Percentiles rank a stretch among this genome's conserved stretches.
phyloP scores from a whole-genome alignment of 768 basidiomycete genomes.

The Cystofilobasidium ferigula region DNA sequence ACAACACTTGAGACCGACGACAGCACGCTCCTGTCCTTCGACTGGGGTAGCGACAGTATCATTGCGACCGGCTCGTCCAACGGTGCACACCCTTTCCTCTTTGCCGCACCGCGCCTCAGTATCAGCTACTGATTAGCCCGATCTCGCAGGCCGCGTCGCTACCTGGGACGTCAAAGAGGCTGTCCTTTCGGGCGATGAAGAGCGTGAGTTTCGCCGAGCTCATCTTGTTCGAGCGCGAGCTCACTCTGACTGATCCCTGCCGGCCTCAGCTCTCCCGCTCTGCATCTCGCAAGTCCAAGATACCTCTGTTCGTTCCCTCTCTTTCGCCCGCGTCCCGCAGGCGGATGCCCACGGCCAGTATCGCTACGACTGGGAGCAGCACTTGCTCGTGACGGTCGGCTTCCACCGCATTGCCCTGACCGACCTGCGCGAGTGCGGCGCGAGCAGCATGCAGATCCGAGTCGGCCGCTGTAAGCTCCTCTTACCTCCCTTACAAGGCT shows the following conservation, averaged over 20 bases:
- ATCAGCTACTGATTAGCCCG: not conserved
- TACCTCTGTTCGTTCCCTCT: conserved; percentile 61
- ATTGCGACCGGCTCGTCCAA: conserved; percentile 62
- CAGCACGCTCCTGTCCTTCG: conserved; percentile 63
- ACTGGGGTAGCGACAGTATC: conserved; percentile 78
- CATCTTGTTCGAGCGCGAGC: not conserved
- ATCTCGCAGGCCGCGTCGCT: conserved; percentile 31
- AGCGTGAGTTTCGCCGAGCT: conserved; percentile 35
- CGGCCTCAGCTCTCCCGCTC: conserved; percentile 45
- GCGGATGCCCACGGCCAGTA: conserved; percentile 30
- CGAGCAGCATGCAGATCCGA: not conserved
- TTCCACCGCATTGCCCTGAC: conserved; percentile 5
- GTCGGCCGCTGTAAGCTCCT: conserved; percentile 2
- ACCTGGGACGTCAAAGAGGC: conserved; percentile 36
- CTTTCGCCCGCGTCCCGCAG: conserved; percentile 63
- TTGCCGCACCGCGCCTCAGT: not conserved
- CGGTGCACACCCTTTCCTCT: conserved; percentile 51
- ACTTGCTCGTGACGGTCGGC: not conserved
- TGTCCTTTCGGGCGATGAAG: conserved; percentile 33
- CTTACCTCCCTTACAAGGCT: not conserved
- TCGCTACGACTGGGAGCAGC: conserved; percentile 43
- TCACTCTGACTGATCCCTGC: conserved; percentile 4
- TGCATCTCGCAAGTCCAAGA: conserved; percentile 67
- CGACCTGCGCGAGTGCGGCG: conserved; percentile 12
- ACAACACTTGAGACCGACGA: conserved; percentile 65